These are phyloP conservation scores for Jimgerdemannia flammicorona DNA, from an alignment of 192 early-diverging fungal genomes.

Conservation along the genomic window DNA sequence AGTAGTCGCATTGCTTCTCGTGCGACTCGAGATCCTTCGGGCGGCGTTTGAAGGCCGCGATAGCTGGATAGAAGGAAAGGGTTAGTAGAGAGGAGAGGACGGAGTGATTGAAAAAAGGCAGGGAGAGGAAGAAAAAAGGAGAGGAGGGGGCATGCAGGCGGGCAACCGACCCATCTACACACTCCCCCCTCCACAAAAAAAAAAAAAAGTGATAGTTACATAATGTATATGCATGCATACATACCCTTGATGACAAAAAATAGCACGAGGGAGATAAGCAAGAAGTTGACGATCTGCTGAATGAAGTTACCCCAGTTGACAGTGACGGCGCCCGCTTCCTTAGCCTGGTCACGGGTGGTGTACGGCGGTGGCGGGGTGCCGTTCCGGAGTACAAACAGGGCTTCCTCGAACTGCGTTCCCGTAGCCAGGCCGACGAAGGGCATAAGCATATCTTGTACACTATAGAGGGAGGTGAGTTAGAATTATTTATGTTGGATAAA, in stretches of 20 bases:
- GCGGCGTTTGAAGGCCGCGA: neutral
- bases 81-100: too few species aligned
- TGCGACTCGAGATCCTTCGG: neutral
- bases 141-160: too few species aligned
- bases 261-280: slow-evolving; percentile 53
- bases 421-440: slow-evolving; percentile 59
- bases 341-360: slow-evolving; percentile 25
- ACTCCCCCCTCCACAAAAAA: too few species aligned
- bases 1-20: slow-evolving; percentile 19
- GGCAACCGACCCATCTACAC: too few species aligned
- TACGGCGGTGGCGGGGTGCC: neutral
- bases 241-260: slow-evolving; percentile 55
- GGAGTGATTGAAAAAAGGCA: too few species aligned
- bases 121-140: too few species aligned
- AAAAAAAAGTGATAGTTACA: too few species aligned
- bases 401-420: slow-evolving; percentile 29
- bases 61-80: neutral
- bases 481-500: too few species aligned
- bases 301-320: slow-evolving; percentile 62
- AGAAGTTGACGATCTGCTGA: slow-evolving; percentile 59
- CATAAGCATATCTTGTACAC: slow-evolving; percentile 52
- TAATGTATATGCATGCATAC: too few species aligned
- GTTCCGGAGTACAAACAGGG: neutral
- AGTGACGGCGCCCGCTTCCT: slow-evolving; percentile 46
- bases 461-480: slow-evolving; percentile 11